Base-by-base conservation (phyloP, 129 eudicot species). In the Escallonia herrerae region DNA sequence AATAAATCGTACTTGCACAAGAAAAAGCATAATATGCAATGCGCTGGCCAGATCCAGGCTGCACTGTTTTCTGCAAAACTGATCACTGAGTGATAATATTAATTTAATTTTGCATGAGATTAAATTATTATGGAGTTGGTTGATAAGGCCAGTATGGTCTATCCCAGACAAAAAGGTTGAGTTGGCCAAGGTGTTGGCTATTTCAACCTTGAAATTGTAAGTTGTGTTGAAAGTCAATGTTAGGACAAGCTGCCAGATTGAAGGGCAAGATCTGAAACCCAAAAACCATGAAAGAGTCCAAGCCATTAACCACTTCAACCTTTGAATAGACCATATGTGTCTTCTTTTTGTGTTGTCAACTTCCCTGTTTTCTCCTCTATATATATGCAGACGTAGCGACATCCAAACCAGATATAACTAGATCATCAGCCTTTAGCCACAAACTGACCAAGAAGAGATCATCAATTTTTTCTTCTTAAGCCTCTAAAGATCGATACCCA, bases 171-270 rank as follows among this genome's bases (percentile, higher is more conserved):
- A 49, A 6, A 49, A 49, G 12, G 13, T 49, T 49, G 54, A 49
- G 13, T 11, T 49, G 54, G 54, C 54, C 54, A 55, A 13, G 55
- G 43, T 33, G 3, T 64, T 42, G 66, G 14, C 52, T 62, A 43
- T 43, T 62, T 64, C 68, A 44, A 64, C 15, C 3, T 13, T 63
- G 46, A 15, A 43, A 37, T 48, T 11, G 51, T 66, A 15, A 45
- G n/a, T 22, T 51, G 15, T 39, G 62, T 66, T 66, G 71, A 66
- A 66, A 52, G 71, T 66, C 71, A 53, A 66, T 6, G 39, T 11
- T n/a, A 0, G n/a, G 39, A 22, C 5, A 12, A 62, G 5, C 56
- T 46, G 22, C 41, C 37, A 22, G 14, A 4, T n/a, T n/a, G n/a
- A n/a, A n/a, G n/a, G n/a, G n/a, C n/a, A n/a, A n/a, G n/a, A n/a